Evolutionary conservation across 1,139 yeast genomes (phyloP).

Genomic region (Diutina siamensis): DNA sequence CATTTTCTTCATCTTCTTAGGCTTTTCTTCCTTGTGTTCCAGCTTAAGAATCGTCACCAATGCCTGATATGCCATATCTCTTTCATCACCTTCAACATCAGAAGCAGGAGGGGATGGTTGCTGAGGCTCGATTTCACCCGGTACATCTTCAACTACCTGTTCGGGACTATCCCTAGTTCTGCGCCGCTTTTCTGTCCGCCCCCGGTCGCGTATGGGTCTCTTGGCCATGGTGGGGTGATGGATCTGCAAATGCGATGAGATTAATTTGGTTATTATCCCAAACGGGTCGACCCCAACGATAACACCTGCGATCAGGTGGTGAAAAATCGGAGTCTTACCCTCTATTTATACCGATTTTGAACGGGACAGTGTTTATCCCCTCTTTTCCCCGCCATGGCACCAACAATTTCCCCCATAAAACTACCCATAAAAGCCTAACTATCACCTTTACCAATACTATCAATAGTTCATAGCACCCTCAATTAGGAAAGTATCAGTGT

Average conservation of each 20-base stretch:
- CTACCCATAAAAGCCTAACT: no score
- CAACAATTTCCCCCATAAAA: no score
- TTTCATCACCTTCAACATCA: not conserved
- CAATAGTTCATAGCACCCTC: no score
- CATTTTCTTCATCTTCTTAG: slow-evolving; percentile 7
- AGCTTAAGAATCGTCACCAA: slow-evolving; percentile 55
- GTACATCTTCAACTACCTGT: not conserved
- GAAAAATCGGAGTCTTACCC: no score
- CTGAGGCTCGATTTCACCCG: not conserved
- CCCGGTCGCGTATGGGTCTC: slow-evolving; percentile 3
- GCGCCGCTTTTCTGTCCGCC: slow-evolving; percentile 9
- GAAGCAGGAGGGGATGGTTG: not conserved
- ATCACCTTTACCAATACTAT: no score
- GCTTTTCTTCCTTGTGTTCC: slow-evolving; percentile 28
- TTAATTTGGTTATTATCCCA: no score
- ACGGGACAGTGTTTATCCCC: no score
- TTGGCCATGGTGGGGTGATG: not conserved
- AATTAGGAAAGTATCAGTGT: no score
- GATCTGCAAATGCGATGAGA: not conserved
- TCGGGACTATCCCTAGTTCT: slow-evolving; percentile 14
- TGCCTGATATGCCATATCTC: slow-evolving; percentile 51
- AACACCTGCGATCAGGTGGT: no score
- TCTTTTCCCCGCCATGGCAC: no score
- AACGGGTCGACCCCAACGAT: no score
- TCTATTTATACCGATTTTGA: no score